phyloP scores from a whole-genome alignment of 495 filamentous ascomycete genomes.

The Xylaria bambusicola region DNA sequence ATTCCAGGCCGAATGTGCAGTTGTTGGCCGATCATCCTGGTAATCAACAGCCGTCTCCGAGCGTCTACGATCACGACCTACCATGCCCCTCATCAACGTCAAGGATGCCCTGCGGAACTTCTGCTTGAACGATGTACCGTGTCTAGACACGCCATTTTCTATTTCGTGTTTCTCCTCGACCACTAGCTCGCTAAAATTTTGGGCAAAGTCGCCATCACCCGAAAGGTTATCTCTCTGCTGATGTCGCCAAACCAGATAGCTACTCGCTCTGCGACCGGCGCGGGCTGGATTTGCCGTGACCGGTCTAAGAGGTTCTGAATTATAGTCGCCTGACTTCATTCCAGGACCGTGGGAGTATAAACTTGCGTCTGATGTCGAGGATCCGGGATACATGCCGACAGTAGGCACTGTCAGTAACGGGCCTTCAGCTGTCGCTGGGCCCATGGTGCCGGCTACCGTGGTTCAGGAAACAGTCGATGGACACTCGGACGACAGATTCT shows the following conservation, averaged over 20 bases:
- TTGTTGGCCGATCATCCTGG: constrained; percentile 45
- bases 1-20: constrained; percentile 50
- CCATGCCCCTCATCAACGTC: constrained; percentile 52
- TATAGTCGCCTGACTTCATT: constrained; percentile 24
- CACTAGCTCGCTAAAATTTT: constrained; percentile 22
- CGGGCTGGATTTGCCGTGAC: constrained; percentile 24
- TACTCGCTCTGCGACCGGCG: constrained; percentile 35
- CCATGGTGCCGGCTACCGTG: constrained; percentile 13
- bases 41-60: constrained; percentile 36
- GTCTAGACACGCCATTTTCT: constrained; percentile 19
- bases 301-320: constrained; percentile 17
- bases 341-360: constrained; percentile 31
- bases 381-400: constrained; percentile 20
- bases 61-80: constrained; percentile 49
- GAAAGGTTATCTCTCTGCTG: constrained; percentile 35
- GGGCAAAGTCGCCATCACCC: constrained; percentile 24
- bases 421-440: constrained; percentile 19
- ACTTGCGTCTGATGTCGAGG: constrained; percentile 24
- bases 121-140: constrained; percentile 39
- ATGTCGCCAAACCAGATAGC: constrained; percentile 38
- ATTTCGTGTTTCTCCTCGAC: constrained; percentile 26
- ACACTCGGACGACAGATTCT: background rate
- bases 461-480: background rate
- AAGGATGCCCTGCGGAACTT: constrained; percentile 54
- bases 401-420: constrained; percentile 18